Conservation (phyloP, 1,139 yeast species). For the Geotrichum citri-aurantii region DNA sequence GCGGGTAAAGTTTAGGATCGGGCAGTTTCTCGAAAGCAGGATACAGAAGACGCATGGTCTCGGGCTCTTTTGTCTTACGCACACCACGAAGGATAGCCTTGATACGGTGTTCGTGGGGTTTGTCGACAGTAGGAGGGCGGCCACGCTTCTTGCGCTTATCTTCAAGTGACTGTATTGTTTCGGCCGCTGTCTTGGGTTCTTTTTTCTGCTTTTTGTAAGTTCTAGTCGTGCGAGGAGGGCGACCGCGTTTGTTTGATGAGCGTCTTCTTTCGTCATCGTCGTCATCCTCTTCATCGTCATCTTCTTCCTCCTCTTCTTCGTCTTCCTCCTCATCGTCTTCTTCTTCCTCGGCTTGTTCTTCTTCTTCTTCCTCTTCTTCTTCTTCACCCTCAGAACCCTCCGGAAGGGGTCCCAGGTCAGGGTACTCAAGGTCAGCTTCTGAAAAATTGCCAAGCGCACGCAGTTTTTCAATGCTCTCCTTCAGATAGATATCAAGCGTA, state of each 20-base stretch:
- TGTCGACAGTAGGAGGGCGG: slow-evolving; percentile 92
- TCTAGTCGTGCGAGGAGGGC: slow-evolving; percentile 27
- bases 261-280: slow-evolving; percentile 22
- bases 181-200: slow-evolving; percentile 22
- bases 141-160: slow-evolving; percentile 77
- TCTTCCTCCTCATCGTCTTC: slow-evolving; percentile 25
- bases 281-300: slow-evolving; percentile 39
- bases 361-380: slow-evolving; percentile 23
- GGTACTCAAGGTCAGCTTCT: slow-evolving; percentile 46
- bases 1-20: slow-evolving; percentile 57
- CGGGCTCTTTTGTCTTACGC: slow-evolving; percentile 61
- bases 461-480: slow-evolving; percentile 51
- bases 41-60: slow-evolving; percentile 47
- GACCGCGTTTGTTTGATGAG: slow-evolving; percentile 25
- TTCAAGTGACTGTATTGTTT: slow-evolving; percentile 23
- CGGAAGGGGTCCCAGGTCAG: slow-evolving; percentile 71
- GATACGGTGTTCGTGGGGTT: slow-evolving; percentile 88
- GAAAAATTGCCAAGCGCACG: slow-evolving; percentile 39
- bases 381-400: slow-evolving; percentile 24
- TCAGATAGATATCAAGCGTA: slow-evolving; percentile 57
- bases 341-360: slow-evolving; percentile 24
- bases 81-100: slow-evolving; percentile 77
- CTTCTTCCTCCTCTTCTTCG: slow-evolving; percentile 36
- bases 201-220: slow-evolving; percentile 26
- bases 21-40: slow-evolving; percentile 76